Base-by-base conservation (phyloP, 495 filamentous ascomycete genomes). In the Aspergillus mulundensis region DNA sequence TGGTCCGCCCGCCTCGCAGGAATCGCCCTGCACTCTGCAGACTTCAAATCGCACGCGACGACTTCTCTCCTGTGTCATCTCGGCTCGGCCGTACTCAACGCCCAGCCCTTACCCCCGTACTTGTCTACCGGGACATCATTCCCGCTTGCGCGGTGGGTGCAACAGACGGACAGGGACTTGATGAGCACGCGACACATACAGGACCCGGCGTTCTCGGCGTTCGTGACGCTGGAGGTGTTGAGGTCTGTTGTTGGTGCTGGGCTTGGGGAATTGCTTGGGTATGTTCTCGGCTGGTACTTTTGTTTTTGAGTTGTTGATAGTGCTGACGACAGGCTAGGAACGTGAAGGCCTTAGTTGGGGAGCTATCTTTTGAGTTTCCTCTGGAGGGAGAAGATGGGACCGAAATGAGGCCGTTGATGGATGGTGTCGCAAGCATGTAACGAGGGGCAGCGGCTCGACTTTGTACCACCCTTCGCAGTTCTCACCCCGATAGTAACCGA, bases 171-270 rank as follows among this genome's bases (percentile, higher is more conserved):
- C 50, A 52, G 61, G 11, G 76, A 80, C 42, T 75, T 90, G n/a
- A 64, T 90, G 38, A 81, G 77, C 65, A 70, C 87, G 11, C 68
- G 75, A 18, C 85, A 90, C 64, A 72, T 89, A 47, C 77, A 81
- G 20, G 86, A 90, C 58, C 87, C 86, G 0, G 85, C 85, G 0
- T 91, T 90, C 61, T 77, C 83, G 23, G 86, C 87, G 5, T 91
- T 90, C 72, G 85, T 87, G 0, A 78, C 88, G 0, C 69, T 90
- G 50, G 87, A 90, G 63, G 83, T 93, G 8, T 80, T 84, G 53
- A 82, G 81, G 20, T 80, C 80, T 44, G 77, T 89, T 50, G 73
- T 91, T 10, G 80, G 79, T 40, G 81, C 82, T 52, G 86, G 87
- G 61, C 63, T 89, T 38, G 74, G 75, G 50, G 78, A 80, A 36